Evolutionary conservation across 148 eudicot species (phyloP).

Genomic region (Persicaria maculosa): DNA sequence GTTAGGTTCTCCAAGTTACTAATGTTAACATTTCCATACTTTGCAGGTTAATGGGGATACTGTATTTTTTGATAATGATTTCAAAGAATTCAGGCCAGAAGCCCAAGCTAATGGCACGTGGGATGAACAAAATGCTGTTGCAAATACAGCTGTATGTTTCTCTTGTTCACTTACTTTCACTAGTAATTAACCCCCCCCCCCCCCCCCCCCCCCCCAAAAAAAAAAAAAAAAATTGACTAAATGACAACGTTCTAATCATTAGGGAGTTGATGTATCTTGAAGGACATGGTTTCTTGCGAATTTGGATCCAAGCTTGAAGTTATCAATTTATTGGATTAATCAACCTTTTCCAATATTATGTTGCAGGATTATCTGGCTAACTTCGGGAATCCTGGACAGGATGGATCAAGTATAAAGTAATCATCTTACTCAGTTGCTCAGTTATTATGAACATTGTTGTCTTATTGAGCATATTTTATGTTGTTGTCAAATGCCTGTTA

Average conservation of each 20-base stretch:
- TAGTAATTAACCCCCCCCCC: too few species aligned
- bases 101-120: conserved; percentile 45
- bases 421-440: conserved; percentile 8
- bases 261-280: background rate
- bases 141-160: conserved; percentile 69
- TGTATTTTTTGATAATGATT: conserved; percentile 56
- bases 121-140: conserved; percentile 64
- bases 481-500: background rate
- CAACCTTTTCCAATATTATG: background rate
- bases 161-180: conserved; percentile 1
- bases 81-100: conserved; percentile 72
- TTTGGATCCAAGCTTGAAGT: background rate
- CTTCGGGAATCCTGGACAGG: conserved; percentile 40
- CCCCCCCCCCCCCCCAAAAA: too few species aligned
- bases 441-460: background rate
- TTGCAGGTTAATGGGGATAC: conserved; percentile 91
- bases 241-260: background rate
- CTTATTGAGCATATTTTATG: background rate
- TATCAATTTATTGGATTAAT: background rate
- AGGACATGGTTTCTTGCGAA: background rate
- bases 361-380: conserved; percentile 71
- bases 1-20: background rate
- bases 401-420: conserved; percentile 62
- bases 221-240: background rate
- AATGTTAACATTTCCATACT: conserved; percentile 3